Percentiles rank a stretch among this genome's conserved stretches.
Conservation (phyloP, 2,329 filamentous ascomycete species). For the Lasiodiplodia theobromae region DNA sequence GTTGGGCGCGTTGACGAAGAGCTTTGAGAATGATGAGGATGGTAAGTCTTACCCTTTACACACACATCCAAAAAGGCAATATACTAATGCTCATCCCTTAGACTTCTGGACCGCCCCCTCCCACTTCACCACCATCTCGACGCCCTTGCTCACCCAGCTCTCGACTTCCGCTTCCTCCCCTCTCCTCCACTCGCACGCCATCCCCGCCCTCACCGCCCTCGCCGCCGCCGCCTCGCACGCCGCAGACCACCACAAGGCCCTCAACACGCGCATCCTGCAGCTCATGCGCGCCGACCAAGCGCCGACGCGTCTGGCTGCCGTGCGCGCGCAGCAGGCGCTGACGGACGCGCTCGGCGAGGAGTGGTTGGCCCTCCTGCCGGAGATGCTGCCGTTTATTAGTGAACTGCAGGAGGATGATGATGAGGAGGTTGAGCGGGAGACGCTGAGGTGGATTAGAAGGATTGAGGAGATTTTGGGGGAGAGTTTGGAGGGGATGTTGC, state of each 20-base stretch:
- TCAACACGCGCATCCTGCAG: constrained; percentile 80
- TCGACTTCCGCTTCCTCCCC: constrained; percentile 38
- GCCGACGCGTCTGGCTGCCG: constrained; percentile 78
- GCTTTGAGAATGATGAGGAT: constrained; percentile 89
- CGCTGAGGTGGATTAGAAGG: constrained; percentile 85
- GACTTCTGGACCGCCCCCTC: constrained; percentile 94
- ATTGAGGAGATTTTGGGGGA: constrained; percentile 92
- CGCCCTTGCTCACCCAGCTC: constrained; percentile 71
- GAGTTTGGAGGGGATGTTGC: constrained; percentile 89
- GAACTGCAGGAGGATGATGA: constrained; percentile 97
- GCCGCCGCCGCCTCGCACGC: constrained; percentile 76
- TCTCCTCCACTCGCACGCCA: constrained; percentile 52
- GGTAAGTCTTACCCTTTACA: no score
- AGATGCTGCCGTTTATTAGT: constrained; percentile 96
- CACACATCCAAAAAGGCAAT: no score
- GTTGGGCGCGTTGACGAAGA: constrained; percentile 74
- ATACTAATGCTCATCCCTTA: no score
- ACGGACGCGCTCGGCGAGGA: constrained; percentile 87
- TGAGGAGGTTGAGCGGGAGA: constrained; percentile 88
- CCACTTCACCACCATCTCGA: constrained; percentile 78
- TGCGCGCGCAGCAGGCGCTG: constrained; percentile 80
- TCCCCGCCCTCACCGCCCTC: constrained; percentile 80
- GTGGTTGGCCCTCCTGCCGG: constrained; percentile 87
- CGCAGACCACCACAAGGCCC: constrained; percentile 86
- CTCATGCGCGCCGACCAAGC: constrained; percentile 77